Percentiles rank a stretch among this genome's conserved stretches.
phyloP scores from a whole-genome alignment of 2,329 filamentous ascomycete species.

The Fusarium sororula region DNA sequence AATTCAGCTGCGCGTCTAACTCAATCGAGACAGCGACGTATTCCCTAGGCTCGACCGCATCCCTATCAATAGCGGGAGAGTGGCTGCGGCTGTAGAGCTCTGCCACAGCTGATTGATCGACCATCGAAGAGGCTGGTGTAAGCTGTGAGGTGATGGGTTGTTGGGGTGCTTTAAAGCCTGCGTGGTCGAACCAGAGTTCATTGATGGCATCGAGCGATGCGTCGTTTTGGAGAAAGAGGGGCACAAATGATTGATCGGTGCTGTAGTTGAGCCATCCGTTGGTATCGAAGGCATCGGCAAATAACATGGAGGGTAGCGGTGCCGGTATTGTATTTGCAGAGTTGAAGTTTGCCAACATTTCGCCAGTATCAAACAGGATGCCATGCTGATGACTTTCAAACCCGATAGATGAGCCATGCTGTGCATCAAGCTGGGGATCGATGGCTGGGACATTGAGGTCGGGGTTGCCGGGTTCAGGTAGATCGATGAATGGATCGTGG shows the following conservation, averaged over 20 bases:
- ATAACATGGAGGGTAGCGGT: background rate
- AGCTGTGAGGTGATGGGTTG: background rate
- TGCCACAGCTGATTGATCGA: background rate
- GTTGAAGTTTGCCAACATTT: background rate
- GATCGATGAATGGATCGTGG: background rate
- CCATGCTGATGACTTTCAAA: background rate
- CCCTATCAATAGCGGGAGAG: background rate
- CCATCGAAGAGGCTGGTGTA: background rate
- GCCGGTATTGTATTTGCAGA: background rate
- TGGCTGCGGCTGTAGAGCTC: conserved; percentile 3
- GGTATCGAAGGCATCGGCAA: background rate
- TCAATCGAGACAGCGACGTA: background rate
- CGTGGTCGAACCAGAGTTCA: background rate
- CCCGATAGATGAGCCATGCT: no score
- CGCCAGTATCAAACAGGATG: background rate
- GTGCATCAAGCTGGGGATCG: background rate
- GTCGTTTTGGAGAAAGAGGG: background rate
- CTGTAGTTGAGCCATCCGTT: background rate
- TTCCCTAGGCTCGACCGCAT: background rate
- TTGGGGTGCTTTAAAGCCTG: background rate
- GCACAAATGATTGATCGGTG: background rate
- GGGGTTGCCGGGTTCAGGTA: background rate
- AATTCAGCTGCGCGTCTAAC: background rate
- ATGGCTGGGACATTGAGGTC: background rate
- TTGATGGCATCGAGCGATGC: background rate